Percentiles rank a stretch among this genome's conserved stretches.
Evolutionary conservation across 176 grass and related monocot genomes (phyloP).

Genomic region (Carex myosuroides): DNA sequence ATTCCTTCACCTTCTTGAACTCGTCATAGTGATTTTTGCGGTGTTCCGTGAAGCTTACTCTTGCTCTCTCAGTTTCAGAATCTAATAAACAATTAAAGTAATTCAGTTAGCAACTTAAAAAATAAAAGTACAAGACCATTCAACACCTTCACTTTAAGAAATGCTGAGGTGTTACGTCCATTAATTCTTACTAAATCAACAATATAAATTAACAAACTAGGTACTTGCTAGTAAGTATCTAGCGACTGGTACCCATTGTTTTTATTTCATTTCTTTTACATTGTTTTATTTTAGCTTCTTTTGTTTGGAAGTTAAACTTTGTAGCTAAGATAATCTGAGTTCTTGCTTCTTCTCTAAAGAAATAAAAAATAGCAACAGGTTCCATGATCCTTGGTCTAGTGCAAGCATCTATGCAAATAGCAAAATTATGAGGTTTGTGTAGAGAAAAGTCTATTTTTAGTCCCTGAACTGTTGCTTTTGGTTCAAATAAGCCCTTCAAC

Average conservation of each 20-base stretch:
- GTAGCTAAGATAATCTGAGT: not conserved
- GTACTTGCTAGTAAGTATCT: not conserved
- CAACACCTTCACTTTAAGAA: slow-evolving; percentile 2
- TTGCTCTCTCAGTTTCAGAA: slow-evolving; percentile 22
- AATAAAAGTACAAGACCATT: not conserved
- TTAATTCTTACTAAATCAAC: not conserved
- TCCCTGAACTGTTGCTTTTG: too few relatives aligned
- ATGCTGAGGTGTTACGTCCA: not conserved
- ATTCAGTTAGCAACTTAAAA: not conserved
- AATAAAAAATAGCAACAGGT: not conserved
- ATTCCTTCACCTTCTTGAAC: slow-evolving; percentile 70
- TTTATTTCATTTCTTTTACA: not conserved
- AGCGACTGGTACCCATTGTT: not conserved
- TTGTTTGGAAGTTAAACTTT: not conserved
- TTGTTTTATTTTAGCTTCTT: not conserved
- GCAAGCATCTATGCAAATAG: not conserved
- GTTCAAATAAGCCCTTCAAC: too few relatives aligned
- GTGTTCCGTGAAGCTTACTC: slow-evolving; percentile 74
- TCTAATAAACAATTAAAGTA: slow-evolving; percentile 26
- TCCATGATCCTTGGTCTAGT: not conserved
- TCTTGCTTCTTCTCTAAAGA: not conserved
- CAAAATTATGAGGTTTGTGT: not conserved
- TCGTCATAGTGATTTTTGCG: slow-evolving; percentile 73
- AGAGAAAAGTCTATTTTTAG: too few relatives aligned
- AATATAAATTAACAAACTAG: not conserved